Conservation (phyloP, 2,329 filamentous ascomycete genomes). For the Exophiala alcalophila region DNA sequence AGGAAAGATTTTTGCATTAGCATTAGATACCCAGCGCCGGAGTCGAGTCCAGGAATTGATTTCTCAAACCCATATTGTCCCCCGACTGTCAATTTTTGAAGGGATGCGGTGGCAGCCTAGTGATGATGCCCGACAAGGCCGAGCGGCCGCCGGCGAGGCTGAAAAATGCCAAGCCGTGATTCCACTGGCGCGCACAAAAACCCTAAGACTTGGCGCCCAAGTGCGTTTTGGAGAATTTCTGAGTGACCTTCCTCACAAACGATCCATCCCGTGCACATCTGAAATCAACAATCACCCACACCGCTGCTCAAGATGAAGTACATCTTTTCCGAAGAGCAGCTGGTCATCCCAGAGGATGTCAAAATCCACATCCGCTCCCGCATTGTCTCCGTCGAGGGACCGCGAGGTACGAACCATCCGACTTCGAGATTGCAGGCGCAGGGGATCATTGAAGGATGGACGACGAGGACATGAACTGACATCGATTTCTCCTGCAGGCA, state of each 20-base stretch:
- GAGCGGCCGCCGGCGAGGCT: conserved; percentile 1
- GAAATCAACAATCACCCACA: conserved; percentile 34
- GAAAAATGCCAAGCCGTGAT: conserved; percentile 2
- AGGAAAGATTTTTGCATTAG: conserved; percentile 6
- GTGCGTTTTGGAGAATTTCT: conserved; percentile 3
- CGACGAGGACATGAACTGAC: conserved; percentile 8
- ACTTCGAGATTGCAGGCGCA: not conserved
- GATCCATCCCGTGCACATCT: no score
- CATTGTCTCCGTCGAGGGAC: conserved; percentile 94
- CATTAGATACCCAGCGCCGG: conserved; percentile 28
- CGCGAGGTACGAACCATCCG: conserved; percentile 64
- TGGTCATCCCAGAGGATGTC: conserved; percentile 96
- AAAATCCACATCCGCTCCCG: conserved; percentile 97
- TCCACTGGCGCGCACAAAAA: conserved; percentile 8
- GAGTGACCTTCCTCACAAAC: conserved; percentile 8
- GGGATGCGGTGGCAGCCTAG: no score
- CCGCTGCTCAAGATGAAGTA: conserved; percentile 86
- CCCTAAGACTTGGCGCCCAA: conserved; percentile 8
- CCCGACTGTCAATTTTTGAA: conserved; percentile 4
- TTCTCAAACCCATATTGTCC: not conserved
- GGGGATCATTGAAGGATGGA: conserved; percentile 2
- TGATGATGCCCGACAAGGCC: no score
- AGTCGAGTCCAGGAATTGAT: no score
- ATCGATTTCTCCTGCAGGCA: conserved; percentile 56
- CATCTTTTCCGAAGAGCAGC: conserved; percentile 96